Base-by-base conservation (phyloP, 345 rosid genomes). In the Eucalyptus microcorys region DNA sequence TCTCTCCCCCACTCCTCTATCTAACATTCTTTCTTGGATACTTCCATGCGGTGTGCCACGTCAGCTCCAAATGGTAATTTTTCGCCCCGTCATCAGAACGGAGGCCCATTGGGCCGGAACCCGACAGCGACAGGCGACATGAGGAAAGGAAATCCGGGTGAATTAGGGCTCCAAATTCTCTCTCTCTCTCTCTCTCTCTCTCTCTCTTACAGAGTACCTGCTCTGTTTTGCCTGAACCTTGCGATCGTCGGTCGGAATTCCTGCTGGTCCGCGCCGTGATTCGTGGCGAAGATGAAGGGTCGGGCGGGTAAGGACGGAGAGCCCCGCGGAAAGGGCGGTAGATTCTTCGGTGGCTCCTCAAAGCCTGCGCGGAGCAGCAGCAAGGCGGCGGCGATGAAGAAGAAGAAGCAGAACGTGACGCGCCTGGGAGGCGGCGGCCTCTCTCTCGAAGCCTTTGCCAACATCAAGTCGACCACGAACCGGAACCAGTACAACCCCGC, bases 381-480 rank as follows among this genome's bases (percentile, higher is more conserved):
- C 47, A 76, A 40, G 59, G 91, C 87, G 88, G 59, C 52, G 91
- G 92, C 90, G 88, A 86, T 64, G 71, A 91, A 85, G 87, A 88
- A 55, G 92, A 91, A 84, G 91, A 93, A 85, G 91, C 95, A 91
- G 94, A 97, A 96, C 93, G 89, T 95, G 92, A 92, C 87, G 92
- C 93, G 98, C 88, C 90, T 96, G 59, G 96, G 99, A 87, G 99
- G 99, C 86, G 91, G 92, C 55, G 98, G 96, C 87, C 99, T 97
- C 89, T 96, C 99, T 16, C 99, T 97, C 48, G 94, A 95, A 88
- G 94, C 96, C 17, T 96, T 96, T 86, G 98, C 96, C 32, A 96
- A 94, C 89, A 90, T 94, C 53, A 96, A 95, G 91, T 94, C 97
- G 84, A 76, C 84, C 47, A 21, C 84, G 11, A 90, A 87, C 17